These are phyloP conservation scores for Scolecobasidium constrictum DNA, from an alignment of 2,329 filamentous ascomycete species.

Conservation along the genomic window DNA sequence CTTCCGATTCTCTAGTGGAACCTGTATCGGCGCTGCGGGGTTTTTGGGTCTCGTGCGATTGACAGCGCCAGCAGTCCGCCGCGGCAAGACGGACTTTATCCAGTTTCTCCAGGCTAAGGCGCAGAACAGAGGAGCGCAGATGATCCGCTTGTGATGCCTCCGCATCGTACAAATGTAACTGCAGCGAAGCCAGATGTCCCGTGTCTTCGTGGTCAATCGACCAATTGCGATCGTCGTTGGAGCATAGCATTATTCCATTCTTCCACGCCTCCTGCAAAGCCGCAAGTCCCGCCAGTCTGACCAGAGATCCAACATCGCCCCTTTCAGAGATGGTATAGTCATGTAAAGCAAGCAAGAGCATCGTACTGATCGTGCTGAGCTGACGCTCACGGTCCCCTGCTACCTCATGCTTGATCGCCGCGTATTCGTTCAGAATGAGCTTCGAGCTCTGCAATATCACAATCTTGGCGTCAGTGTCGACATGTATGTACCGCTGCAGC, in stretches of 20 bases:
- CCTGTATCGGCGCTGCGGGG: background rate
- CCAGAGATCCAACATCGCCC: conserved; percentile 81
- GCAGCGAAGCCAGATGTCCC: background rate
- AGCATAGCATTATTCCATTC: conserved; percentile 13
- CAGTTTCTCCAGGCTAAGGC: conserved; percentile 78
- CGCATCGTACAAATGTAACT: background rate
- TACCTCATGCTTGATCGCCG: too few species aligned
- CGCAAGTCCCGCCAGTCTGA: conserved; percentile 67
- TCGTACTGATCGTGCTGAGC: conserved; percentile 1
- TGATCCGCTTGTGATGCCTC: background rate
- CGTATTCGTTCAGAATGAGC: conserved; percentile 3
- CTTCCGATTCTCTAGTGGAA: too few species aligned
- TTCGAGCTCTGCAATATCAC: conserved; percentile 21
- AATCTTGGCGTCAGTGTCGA: conserved; percentile 34
- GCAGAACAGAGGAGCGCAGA: conserved; percentile 37
- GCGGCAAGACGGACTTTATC: conserved; percentile 60
- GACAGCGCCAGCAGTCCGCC: conserved; percentile 10
- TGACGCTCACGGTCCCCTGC: background rate
- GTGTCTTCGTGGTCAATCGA: too few species aligned
- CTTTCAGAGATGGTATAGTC: conserved; percentile 87
- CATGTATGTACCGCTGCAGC: conserved; percentile 10
- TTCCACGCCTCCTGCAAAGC: conserved; percentile 42
- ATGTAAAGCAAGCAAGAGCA: conserved; percentile 46
- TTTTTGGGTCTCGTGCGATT: background rate
- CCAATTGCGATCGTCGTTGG: conserved; percentile 11